A percentile compares a stretch with the other conserved stretches of the same genome.
Evolutionary conservation across 768 basidiomycete species (phyloP).

Genomic region (Amanita brunnescens): DNA sequence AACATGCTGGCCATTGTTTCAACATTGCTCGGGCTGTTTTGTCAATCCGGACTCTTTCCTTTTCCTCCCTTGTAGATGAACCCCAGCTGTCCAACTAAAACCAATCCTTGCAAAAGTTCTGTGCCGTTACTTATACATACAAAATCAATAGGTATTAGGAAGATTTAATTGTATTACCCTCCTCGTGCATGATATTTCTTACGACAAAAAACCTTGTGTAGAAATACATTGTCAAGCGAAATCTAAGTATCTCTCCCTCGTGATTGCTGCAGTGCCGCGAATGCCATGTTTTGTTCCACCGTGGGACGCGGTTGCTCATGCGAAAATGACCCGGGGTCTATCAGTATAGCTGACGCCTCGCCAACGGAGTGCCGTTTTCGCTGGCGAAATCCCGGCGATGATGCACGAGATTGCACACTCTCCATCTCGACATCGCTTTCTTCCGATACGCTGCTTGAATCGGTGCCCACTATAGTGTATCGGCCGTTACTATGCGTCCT

Average conservation of each 20-base stretch:
- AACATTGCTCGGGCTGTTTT: slow-evolving; percentile 10
- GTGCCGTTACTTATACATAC: slow-evolving; percentile 9
- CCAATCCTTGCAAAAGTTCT: slow-evolving; percentile 10
- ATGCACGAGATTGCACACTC: slow-evolving; percentile 39
- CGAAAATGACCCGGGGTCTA: slow-evolving; percentile 29
- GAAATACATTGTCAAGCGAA: background rate
- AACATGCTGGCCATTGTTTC: slow-evolving; percentile 4
- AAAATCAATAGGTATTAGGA: slow-evolving; percentile 9
- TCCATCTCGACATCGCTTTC: slow-evolving; percentile 56
- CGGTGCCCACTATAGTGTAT: slow-evolving; percentile 43
- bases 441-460: slow-evolving; percentile 29
- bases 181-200: slow-evolving; percentile 7
- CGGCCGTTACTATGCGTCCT: slow-evolving; percentile 65
- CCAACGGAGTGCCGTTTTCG: slow-evolving; percentile 18
- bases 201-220: slow-evolving; percentile 4
- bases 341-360: slow-evolving; percentile 34
- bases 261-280: slow-evolving; percentile 41
- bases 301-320: slow-evolving; percentile 50
- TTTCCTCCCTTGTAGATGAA: slow-evolving; percentile 10
- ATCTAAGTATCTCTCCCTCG: background rate
- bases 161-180: slow-evolving; percentile 10
- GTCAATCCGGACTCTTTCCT: slow-evolving; percentile 15
- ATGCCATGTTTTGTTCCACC: slow-evolving; percentile 80
- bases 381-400: slow-evolving; percentile 36
- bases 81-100: slow-evolving; percentile 10